Evolutionary conservation across 345 rosid species (phyloP).

Genomic region (Psidium guajava): DNA sequence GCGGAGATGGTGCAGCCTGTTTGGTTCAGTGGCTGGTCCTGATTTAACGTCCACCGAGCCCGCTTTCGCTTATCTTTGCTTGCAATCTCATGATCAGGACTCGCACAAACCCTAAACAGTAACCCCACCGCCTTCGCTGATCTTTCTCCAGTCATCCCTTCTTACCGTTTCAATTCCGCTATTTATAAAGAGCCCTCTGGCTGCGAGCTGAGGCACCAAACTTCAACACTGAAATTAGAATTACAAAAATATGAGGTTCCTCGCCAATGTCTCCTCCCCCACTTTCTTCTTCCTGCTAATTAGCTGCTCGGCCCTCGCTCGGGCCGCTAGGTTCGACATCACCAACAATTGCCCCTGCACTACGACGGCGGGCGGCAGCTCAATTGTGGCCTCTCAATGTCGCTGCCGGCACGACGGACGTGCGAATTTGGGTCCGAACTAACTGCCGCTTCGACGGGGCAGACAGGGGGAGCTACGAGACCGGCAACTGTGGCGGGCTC

Average conservation of each 20-base stretch:
- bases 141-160: too few relatives aligned
- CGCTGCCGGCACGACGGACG: not conserved
- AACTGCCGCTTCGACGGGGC: conserved; percentile 13
- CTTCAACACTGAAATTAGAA: not conserved
- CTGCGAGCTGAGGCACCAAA: not conserved
- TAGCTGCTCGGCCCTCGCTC: not conserved
- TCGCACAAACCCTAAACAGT: too few relatives aligned
- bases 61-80: too few relatives aligned
- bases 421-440: conserved; percentile 18
- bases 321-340: conserved; percentile 7
- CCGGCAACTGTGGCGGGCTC: conserved; percentile 12
- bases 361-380: conserved; percentile 16
- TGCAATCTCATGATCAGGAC: too few relatives aligned
- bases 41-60: too few relatives aligned
- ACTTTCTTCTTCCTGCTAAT: not conserved
- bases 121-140: too few relatives aligned
- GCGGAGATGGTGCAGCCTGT: too few relatives aligned
- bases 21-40: too few relatives aligned
- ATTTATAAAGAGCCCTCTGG: not conserved
- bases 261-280: not conserved
- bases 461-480: conserved; percentile 13
- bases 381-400: conserved; percentile 10
- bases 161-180: not conserved
- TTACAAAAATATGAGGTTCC: not conserved
- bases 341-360: conserved; percentile 15